Evolutionary conservation across 2,329 filamentous ascomycete genomes (phyloP).

Genomic region (Colletotrichum shisoi): DNA sequence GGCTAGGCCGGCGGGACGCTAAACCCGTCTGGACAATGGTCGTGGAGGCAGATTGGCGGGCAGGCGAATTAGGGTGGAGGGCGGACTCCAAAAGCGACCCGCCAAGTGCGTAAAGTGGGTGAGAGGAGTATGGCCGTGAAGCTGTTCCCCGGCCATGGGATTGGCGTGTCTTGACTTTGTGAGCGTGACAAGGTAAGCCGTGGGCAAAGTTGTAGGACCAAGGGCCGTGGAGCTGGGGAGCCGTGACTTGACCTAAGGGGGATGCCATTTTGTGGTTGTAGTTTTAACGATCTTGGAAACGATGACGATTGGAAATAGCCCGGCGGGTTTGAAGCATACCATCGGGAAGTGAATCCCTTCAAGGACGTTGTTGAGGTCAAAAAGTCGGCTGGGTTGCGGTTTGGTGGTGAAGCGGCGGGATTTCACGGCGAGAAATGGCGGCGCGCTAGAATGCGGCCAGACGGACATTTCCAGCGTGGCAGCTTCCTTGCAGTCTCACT

Average conservation of each 20-base stretch:
- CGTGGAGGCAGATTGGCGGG: slow-evolving; percentile 36
- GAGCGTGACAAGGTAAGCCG: slow-evolving; percentile 35
- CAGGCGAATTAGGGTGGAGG: slow-evolving; percentile 18
- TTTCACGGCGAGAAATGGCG: not conserved
- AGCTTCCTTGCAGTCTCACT: slow-evolving; percentile 9
- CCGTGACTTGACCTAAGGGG: not conserved
- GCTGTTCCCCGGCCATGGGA: slow-evolving; percentile 24
- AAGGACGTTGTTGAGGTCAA: not conserved
- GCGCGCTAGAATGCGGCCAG: slow-evolving; percentile 21
- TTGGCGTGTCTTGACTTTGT: slow-evolving; percentile 34
- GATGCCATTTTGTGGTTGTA: not conserved
- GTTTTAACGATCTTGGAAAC: not conserved
- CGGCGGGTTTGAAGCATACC: not conserved
- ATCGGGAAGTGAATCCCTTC: not conserved
- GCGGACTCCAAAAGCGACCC: slow-evolving; percentile 29
- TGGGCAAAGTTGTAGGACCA: slow-evolving; percentile 23
- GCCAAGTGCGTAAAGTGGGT: slow-evolving; percentile 37
- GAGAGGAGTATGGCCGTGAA: slow-evolving; percentile 20
- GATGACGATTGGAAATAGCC: not conserved
- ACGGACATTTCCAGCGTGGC: slow-evolving; percentile 15
- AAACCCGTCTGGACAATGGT: slow-evolving; percentile 23
- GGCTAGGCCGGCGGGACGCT: slow-evolving; percentile 35
- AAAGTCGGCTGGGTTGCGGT: slow-evolving; percentile 16
- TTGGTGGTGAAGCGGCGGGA: not conserved
- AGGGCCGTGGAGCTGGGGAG: slow-evolving; percentile 3